Evolutionary conservation across 495 filamentous ascomycete genomes (phyloP).

Genomic region (Letharia lupina): DNA sequence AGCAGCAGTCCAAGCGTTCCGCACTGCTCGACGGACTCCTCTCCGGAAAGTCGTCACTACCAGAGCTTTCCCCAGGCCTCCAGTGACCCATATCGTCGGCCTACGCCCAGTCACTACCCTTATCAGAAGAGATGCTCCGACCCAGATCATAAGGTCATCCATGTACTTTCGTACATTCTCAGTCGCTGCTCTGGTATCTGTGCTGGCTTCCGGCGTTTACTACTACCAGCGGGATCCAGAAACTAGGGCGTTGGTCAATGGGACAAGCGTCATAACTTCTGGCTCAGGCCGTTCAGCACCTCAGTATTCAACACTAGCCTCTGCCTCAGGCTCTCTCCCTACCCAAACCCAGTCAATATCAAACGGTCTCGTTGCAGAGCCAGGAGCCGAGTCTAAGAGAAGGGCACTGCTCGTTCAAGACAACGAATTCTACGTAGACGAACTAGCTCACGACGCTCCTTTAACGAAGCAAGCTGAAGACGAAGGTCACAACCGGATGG

Average conservation of each 20-base stretch:
- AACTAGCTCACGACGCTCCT: slow-evolving; percentile 70
- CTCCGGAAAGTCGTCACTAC: slow-evolving; percentile 43
- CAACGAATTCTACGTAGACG: slow-evolving; percentile 74
- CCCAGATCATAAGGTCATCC: slow-evolving; percentile 39
- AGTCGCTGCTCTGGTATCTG: slow-evolving; percentile 47
- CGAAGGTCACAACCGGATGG: slow-evolving; percentile 69
- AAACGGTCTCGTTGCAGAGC: slow-evolving; percentile 21
- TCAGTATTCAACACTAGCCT: slow-evolving; percentile 21
- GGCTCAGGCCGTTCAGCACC: slow-evolving; percentile 25
- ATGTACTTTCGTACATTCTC: slow-evolving; percentile 61
- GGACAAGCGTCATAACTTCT: slow-evolving; percentile 26
- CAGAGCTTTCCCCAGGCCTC: slow-evolving; percentile 41
- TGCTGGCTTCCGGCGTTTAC: slow-evolving; percentile 58
- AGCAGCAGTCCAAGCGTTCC: slow-evolving; percentile 52
- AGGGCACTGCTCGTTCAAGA: slow-evolving; percentile 64
- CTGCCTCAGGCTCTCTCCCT: slow-evolving; percentile 3
- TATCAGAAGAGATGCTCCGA: slow-evolving; percentile 32
- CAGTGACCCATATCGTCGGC: slow-evolving; percentile 23
- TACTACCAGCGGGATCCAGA: slow-evolving; percentile 46
- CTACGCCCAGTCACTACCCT: slow-evolving; percentile 33
- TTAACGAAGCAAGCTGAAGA: slow-evolving; percentile 80
- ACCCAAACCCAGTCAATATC: slow-evolving; percentile 9
- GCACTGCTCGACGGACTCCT: slow-evolving; percentile 50
- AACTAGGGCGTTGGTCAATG: slow-evolving; percentile 25
- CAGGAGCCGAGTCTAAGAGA: slow-evolving; percentile 29